Evolutionary conservation across 768 basidiomycete genomes (phyloP).

Genomic region (Lyophyllum atratum): DNA sequence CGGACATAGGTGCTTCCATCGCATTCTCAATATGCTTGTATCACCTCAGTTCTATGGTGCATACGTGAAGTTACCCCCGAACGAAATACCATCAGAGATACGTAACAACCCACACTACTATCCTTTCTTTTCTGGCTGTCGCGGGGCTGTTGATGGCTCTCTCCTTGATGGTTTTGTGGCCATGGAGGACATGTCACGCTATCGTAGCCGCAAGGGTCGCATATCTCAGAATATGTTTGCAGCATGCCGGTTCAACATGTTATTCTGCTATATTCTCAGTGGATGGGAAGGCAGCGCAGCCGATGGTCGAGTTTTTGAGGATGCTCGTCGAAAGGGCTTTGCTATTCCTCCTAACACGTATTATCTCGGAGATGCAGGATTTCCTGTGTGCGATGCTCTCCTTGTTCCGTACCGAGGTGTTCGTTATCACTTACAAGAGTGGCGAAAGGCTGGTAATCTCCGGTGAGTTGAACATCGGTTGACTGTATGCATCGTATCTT

Average conservation of each 20-base stretch:
- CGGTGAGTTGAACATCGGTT: constrained; percentile 1
- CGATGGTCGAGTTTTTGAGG: constrained; percentile 32
- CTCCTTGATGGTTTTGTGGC: constrained; percentile 25
- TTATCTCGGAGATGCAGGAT: constrained; percentile 40
- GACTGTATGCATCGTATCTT: neutral
- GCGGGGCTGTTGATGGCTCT: constrained; percentile 36
- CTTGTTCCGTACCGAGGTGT: constrained; percentile 39
- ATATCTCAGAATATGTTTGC: constrained; percentile 41
- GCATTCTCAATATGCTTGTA: constrained; percentile 18
- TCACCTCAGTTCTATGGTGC: neutral
- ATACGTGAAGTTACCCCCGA: constrained; percentile 4
- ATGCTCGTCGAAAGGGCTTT: constrained; percentile 28
- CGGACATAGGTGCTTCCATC: constrained; percentile 19
- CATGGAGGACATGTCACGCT: constrained; percentile 9
- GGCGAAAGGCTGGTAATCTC: constrained; percentile 19
- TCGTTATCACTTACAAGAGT: constrained; percentile 36
- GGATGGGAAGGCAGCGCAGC: constrained; percentile 43
- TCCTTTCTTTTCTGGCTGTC: constrained; percentile 31
- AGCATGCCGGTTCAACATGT: constrained; percentile 30
- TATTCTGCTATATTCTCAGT: constrained; percentile 37
- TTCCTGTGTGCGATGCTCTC: constrained; percentile 31
- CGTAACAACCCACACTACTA: constrained; percentile 29
- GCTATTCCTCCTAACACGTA: constrained; percentile 31
- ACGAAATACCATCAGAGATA: constrained; percentile 25
- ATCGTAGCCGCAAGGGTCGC: constrained; percentile 30